Conservation (phyloP, 352 stramenopile species). For the Phytophthora palmivora region DNA sequence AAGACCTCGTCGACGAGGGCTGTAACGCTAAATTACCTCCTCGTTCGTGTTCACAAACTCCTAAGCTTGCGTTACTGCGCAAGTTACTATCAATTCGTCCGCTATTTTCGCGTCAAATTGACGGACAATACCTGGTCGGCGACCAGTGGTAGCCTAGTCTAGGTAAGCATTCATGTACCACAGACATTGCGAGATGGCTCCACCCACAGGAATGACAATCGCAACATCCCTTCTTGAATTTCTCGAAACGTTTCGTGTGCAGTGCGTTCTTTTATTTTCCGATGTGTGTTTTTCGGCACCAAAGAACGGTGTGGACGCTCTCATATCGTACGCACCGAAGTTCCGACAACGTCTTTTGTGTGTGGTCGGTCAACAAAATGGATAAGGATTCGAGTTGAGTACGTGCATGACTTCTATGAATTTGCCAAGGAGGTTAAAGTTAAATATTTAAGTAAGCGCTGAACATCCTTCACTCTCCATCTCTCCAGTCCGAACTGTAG, state of each 20-base stretch:
- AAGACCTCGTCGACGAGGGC: not conserved
- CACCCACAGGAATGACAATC: slow-evolving; percentile 40
- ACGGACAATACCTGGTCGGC: too few species aligned
- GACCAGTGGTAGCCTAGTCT: too few species aligned
- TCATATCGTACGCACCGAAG: slow-evolving; percentile 9
- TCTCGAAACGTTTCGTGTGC: slow-evolving; percentile 9
- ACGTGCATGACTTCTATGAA: too few species aligned
- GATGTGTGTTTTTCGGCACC: not conserved
- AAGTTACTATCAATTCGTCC: not conserved
- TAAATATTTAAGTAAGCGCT: too few species aligned
- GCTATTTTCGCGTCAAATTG: too few species aligned
- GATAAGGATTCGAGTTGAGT: not conserved
- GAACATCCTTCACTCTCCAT: too few species aligned
- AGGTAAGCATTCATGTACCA: too few species aligned
- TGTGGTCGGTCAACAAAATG: not conserved
- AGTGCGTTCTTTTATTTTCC: not conserved
- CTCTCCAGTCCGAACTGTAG: too few species aligned
- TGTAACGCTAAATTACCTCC: slow-evolving; percentile 2
- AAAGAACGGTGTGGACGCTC: slow-evolving; percentile 2
- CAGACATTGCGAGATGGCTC: slow-evolving; percentile 9
- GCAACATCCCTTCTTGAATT: slow-evolving; percentile 22
- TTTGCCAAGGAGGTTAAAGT: too few species aligned
- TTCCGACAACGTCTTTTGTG: not conserved
- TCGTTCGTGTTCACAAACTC: slow-evolving; percentile 17
- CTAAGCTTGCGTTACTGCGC: slow-evolving; percentile 15